These are phyloP conservation scores for Pogostemon cablin DNA, from an alignment of 257 asterid species.

Conservation along the genomic window DNA sequence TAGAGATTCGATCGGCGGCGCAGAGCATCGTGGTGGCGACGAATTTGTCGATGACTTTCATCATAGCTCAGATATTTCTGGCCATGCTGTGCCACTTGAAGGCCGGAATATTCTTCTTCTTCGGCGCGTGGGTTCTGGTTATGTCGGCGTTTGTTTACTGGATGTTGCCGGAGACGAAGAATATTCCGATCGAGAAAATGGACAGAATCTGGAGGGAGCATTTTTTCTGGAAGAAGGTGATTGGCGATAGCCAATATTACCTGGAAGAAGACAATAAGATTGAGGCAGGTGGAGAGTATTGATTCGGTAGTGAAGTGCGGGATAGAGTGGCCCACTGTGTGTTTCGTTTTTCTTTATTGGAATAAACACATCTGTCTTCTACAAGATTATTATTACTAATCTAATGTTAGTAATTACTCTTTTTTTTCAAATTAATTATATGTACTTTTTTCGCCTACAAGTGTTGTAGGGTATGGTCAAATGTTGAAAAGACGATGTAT, in stretches of 20 bases:
- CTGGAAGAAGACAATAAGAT: neutral
- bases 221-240: constrained; percentile 31
- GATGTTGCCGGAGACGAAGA: neutral
- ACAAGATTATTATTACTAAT: too few species aligned
- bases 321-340: too few species aligned
- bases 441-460: too few species aligned
- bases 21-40: constrained; percentile 41
- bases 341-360: too few species aligned
- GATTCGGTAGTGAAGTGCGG: too few species aligned
- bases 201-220: constrained; percentile 30
- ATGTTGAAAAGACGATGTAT: too few species aligned
- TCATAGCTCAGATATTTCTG: constrained; percentile 34
- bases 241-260: neutral
- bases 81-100: constrained; percentile 35
- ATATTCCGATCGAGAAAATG: constrained; percentile 32
- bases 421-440: too few species aligned
- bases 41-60: constrained; percentile 32
- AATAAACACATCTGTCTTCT: too few species aligned
- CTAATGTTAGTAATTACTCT: too few species aligned
- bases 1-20: constrained; percentile 43
- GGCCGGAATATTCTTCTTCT: constrained; percentile 37
- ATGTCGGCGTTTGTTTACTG: constrained; percentile 28
- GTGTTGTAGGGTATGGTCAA: too few species aligned
- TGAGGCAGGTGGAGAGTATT: neutral
- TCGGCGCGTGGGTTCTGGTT: constrained; percentile 31